Evolutionary conservation across 352 stramenopile genomes (phyloP).

Genomic region (Thalassiosira livingstoniorum): DNA sequence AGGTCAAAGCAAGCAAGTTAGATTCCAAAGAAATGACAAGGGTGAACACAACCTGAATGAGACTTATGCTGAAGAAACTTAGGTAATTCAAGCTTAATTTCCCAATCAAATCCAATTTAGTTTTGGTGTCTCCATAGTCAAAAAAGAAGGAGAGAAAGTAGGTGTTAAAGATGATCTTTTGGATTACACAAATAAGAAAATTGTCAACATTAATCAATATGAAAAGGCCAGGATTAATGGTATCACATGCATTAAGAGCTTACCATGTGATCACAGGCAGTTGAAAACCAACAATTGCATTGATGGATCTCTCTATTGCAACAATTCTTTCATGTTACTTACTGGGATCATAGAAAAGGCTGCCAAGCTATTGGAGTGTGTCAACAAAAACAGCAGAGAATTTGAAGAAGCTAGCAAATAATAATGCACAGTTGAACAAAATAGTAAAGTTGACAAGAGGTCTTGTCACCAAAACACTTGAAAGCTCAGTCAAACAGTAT

Average conservation of each 20-base stretch:
- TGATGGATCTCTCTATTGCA: constrained; percentile 1
- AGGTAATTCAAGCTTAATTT: not conserved
- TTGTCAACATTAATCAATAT: not conserved
- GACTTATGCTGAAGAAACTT: not conserved
- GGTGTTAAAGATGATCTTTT: not conserved
- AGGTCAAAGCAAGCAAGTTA: not conserved
- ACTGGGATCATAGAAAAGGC: constrained; percentile 8
- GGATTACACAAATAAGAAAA: constrained; percentile 23
- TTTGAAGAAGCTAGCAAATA: not conserved
- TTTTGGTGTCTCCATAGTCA: not conserved
- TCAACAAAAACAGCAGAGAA: not conserved
- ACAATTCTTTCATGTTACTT: constrained; percentile 11
- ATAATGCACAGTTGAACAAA: not conserved
- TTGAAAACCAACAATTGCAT: not conserved
- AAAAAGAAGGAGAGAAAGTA: not conserved
- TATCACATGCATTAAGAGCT: not conserved
- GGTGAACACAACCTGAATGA: not conserved
- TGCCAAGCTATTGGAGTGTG: not conserved
- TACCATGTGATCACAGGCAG: not conserved
- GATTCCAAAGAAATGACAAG: constrained; percentile 6
- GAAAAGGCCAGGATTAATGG: not conserved
- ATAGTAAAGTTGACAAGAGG: not conserved
- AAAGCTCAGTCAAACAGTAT: no score
- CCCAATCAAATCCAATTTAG: not conserved
- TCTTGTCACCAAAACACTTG: no score